Conservation (phyloP, 352 stramenopile species). For the Phytophthora foliorum region DNA sequence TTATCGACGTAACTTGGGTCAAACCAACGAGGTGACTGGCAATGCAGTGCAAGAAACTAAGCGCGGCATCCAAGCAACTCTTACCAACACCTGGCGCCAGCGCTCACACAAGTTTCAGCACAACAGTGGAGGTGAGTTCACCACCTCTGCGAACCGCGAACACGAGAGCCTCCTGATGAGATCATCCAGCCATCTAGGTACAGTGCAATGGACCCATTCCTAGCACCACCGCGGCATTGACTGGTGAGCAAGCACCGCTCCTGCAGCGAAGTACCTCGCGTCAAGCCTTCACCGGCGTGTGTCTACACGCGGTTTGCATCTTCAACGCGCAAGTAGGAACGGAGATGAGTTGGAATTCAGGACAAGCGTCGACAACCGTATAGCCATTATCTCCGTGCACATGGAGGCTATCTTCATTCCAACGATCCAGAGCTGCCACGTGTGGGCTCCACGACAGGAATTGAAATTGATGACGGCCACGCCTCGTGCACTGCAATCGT, state of each 20-base stretch:
- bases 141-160: no score
- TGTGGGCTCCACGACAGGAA: constrained; percentile 9
- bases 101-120: no score
- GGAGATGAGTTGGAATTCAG: neutral
- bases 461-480: constrained; percentile 9
- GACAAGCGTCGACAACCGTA: neutral
- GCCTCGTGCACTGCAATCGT: neutral
- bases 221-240: neutral
- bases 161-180: no score
- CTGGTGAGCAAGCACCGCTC: neutral
- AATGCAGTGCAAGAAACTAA: no score
- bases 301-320: neutral
- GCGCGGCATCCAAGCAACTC: no score
- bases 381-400: neutral
- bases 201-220: neutral
- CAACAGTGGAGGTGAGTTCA: no score
- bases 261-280: neutral
- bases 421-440: neutral
- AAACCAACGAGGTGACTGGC: no score
- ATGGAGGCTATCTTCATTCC: neutral
- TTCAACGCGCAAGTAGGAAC: neutral
- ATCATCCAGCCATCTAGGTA: no score
- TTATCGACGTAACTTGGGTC: no score
- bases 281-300: neutral
- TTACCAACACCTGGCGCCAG: no score